Conservation (phyloP, 2,329 filamentous ascomycete species). For the Paecilomyces sp. region DNA sequence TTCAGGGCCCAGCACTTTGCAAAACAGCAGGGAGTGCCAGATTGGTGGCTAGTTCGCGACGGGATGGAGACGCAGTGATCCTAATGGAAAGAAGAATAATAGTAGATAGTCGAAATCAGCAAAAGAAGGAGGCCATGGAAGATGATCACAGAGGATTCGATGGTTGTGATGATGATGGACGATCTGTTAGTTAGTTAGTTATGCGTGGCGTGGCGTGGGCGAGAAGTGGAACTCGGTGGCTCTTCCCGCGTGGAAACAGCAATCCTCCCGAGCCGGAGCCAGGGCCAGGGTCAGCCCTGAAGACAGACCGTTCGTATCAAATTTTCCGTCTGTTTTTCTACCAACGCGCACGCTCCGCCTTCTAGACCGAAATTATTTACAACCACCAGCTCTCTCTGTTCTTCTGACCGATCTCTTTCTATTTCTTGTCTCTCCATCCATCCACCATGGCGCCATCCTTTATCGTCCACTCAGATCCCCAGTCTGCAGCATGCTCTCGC, state of each 20-base stretch:
- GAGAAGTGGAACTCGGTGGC: neutral
- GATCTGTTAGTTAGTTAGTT: no score
- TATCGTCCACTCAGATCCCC: conserved; percentile 15
- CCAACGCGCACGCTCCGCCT: neutral
- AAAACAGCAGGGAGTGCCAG: neutral
- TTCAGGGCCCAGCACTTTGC: neutral
- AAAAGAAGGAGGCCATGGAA: neutral
- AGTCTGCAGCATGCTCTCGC: conserved; percentile 12
- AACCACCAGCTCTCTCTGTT: conserved; percentile 7
- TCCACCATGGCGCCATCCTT: conserved; percentile 9
- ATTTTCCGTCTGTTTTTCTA: neutral
- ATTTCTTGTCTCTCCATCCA: conserved; percentile 5
- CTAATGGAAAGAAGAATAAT: neutral
- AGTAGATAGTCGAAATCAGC: no score
- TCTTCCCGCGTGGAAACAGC: neutral
- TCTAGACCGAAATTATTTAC: neutral
- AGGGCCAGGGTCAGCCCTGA: neutral
- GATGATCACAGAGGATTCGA: neutral
- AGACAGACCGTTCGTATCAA: neutral
- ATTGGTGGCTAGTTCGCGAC: neutral
- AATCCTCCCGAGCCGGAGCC: neutral
- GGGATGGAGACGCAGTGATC: neutral
- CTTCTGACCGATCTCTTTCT: conserved; percentile 3
- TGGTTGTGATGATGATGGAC: neutral
- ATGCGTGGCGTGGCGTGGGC: neutral